A percentile compares a stretch with the other conserved stretches of the same genome.
These are phyloP conservation scores for Carex sylvatica DNA, from an alignment of 202 grass and related monocot genomes.

Conservation along the genomic window DNA sequence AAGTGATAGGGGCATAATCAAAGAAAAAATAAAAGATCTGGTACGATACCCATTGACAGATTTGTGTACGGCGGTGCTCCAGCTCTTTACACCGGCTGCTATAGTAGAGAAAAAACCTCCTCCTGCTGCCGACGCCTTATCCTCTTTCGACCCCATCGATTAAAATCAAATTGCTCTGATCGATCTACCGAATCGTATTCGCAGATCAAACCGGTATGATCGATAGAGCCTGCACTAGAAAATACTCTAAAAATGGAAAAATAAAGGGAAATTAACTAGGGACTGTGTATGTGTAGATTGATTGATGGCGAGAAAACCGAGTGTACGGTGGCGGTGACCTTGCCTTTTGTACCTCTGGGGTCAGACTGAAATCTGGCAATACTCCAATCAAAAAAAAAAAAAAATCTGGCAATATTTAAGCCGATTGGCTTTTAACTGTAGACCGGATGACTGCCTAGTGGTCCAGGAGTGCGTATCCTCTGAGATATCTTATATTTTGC, in stretches of 20 bases:
- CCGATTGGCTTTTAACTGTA: neutral
- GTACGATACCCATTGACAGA: conserved; percentile 85
- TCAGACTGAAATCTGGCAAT: neutral
- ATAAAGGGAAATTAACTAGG: neutral
- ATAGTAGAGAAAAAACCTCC: conserved; percentile 64
- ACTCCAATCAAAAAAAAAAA: no score
- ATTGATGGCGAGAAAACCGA: conserved; percentile 28
- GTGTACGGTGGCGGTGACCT: conserved; percentile 22
- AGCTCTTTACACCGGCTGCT: conserved; percentile 52
- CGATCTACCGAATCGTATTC: neutral
- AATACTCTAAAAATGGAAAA: conserved; percentile 22
- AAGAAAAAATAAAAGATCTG: neutral
- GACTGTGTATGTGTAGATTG: neutral
- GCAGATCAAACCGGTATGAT: conserved; percentile 1
- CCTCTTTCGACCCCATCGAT: conserved; percentile 80
- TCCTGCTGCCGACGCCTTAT: conserved; percentile 36
- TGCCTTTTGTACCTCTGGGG: conserved; percentile 2
- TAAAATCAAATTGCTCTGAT: neutral
- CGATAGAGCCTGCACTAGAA: neutral
- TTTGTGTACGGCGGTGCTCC: conserved; percentile 68
- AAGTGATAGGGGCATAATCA: neutral
- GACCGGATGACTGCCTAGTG: neutral
- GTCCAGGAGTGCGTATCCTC: neutral
- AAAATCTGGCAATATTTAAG: neutral
- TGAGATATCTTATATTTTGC: no score